Evolutionary conservation across 2,329 filamentous ascomycete species (phyloP).

Genomic region (Diaporthe destruens): DNA sequence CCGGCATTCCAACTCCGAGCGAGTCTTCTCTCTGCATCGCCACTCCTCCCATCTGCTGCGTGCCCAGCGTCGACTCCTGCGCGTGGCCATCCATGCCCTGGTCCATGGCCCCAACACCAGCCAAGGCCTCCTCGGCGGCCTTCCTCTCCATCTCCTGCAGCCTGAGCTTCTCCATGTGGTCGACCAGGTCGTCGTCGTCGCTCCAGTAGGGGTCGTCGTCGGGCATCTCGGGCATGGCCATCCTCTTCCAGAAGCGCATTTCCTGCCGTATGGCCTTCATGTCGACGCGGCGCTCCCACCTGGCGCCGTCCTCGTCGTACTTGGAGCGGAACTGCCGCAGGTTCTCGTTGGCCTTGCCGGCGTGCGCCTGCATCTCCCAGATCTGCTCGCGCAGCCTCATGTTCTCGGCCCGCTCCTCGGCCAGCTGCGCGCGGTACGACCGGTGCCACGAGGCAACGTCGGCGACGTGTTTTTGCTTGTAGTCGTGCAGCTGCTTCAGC

Average conservation of each 20-base stretch:
- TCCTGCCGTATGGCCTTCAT: slow-evolving; percentile 68
- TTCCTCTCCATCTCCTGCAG: slow-evolving; percentile 63
- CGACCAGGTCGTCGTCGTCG: slow-evolving; percentile 74
- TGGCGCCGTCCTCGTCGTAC: slow-evolving; percentile 67
- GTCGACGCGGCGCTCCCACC: slow-evolving; percentile 67
- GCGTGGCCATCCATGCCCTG: slow-evolving; percentile 39
- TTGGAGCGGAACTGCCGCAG: slow-evolving; percentile 68
- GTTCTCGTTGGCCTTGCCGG: slow-evolving; percentile 68
- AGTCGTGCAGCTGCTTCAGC: slow-evolving; percentile 74
- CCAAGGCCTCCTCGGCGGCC: slow-evolving; percentile 55
- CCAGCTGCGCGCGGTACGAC: slow-evolving; percentile 74
- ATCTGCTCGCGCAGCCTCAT: slow-evolving; percentile 73
- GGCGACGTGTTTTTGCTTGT: slow-evolving; percentile 72
- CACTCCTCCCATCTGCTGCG: slow-evolving; percentile 54
- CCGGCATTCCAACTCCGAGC: slow-evolving; percentile 48
- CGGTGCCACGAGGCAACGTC: slow-evolving; percentile 75
- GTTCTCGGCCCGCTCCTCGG: slow-evolving; percentile 75
- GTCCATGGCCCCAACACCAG: slow-evolving; percentile 38
- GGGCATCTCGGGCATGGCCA: slow-evolving; percentile 72
- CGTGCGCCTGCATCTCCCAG: slow-evolving; percentile 74
- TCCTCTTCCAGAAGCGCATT: slow-evolving; percentile 74
- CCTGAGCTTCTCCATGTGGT: slow-evolving; percentile 70
- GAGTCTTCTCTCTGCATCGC: slow-evolving; percentile 57
- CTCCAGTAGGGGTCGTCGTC: slow-evolving; percentile 74
- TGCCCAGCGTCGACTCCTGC: slow-evolving; percentile 43